Percentiles rank a stretch among this genome's conserved stretches.
phyloP scores from a whole-genome alignment of 2,329 filamentous ascomycete genomes.

The Thelonectria olida region DNA sequence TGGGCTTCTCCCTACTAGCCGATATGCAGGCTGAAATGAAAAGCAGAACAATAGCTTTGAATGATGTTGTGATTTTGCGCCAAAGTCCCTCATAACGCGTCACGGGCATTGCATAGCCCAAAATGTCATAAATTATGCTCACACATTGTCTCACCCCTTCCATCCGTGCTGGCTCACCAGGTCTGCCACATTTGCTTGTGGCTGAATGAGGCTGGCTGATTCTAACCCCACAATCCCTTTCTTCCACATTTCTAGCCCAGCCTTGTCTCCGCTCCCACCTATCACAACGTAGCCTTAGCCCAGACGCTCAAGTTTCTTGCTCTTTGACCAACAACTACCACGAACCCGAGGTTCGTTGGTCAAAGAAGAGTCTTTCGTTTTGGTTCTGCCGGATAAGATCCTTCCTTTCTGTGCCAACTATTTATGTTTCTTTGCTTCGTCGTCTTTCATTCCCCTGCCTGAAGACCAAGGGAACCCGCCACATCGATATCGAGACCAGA shows the following conservation, averaged over 20 bases:
- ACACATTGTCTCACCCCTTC: not conserved
- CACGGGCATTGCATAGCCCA: not conserved
- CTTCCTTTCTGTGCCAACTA: not conserved
- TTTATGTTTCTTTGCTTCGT: not conserved
- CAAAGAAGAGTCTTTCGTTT: not conserved
- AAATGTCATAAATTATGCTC: not conserved
- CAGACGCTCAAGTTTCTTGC: not conserved
- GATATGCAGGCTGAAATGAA: slow-evolving; percentile 39
- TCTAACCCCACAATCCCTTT: not conserved
- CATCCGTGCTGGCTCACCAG: not conserved
- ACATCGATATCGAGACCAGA: not conserved
- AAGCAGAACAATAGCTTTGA: slow-evolving; percentile 12
- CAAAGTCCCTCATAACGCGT: not conserved
- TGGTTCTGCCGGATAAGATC: not conserved
- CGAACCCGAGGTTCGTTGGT: not conserved
- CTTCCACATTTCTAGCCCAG: not conserved
- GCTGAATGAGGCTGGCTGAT: slow-evolving; percentile 13
- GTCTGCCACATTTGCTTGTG: not conserved
- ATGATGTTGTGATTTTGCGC: not conserved
- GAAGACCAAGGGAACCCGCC: not conserved
- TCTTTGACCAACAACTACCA: not conserved
- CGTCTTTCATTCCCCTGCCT: not conserved
- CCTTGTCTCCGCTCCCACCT: slow-evolving; percentile 4
- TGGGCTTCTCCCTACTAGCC: slow-evolving; percentile 17
- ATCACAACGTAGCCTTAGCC: slow-evolving; percentile 11